A percentile compares a stretch with the other conserved stretches of the same genome.
Evolutionary conservation across 371 early-diverging fungal genomes (phyloP).

Genomic region (Capillidium rhysosporum): DNA sequence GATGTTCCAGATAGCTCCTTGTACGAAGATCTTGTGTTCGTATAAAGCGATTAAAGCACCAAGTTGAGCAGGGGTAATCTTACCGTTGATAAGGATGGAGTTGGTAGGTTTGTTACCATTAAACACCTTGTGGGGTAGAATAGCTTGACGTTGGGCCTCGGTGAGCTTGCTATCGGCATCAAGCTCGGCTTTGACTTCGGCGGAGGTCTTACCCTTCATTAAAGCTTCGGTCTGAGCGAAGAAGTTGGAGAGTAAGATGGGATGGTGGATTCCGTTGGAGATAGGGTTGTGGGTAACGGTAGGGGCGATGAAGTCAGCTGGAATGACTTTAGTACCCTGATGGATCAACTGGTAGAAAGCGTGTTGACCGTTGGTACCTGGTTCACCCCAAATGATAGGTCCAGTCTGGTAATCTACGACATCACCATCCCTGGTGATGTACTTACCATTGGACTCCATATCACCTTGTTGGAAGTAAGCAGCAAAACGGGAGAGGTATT

Average conservation of each 20-base stretch:
- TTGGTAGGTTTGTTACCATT: constrained; percentile 95
- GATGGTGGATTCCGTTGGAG: constrained; percentile 57
- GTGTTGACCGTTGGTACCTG: constrained; percentile 99
- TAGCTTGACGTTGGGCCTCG: constrained; percentile 29
- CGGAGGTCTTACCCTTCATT: constrained; percentile 71
- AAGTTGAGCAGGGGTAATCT: constrained; percentile 80
- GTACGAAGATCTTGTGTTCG: constrained; percentile 99
- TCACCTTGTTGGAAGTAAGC: constrained; percentile 98
- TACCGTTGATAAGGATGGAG: constrained; percentile 78
- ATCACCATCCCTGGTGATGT: constrained; percentile 58
- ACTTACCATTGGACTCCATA: constrained; percentile 99
- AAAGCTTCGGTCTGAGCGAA: constrained; percentile 98
- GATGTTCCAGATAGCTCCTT: constrained; percentile 95
- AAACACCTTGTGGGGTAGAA: constrained; percentile 85
- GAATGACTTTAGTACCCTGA: constrained; percentile 94
- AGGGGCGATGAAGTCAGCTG: constrained; percentile 92
- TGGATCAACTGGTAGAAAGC: constrained; percentile 99
- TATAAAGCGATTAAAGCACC: constrained; percentile 93
- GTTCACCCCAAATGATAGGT: constrained; percentile 98
- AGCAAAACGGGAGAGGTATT: constrained; percentile 91
- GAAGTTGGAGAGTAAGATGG: constrained; percentile 93
- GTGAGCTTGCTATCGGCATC: constrained; percentile 23
- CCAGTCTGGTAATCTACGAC: constrained; percentile 72
- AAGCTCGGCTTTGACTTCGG: constrained; percentile 55
- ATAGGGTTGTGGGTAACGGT: constrained; percentile 81